Percentiles rank a stretch among this genome's conserved stretches.
These are phyloP conservation scores for Aquilaria agallochum DNA, from an alignment of 441 rosid species.

Conservation along the genomic window DNA sequence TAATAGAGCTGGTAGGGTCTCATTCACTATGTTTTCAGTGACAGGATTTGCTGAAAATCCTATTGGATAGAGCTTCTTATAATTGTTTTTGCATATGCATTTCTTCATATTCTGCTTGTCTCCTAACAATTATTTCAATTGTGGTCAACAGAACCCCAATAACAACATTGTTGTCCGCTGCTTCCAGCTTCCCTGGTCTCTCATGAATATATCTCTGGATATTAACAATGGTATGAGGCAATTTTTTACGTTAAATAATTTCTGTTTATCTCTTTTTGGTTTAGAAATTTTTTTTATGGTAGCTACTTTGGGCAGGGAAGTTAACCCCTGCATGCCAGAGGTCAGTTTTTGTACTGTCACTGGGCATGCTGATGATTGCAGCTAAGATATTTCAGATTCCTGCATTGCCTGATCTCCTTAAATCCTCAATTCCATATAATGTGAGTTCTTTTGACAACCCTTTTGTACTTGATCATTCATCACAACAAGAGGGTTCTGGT, in stretches of 20 bases:
- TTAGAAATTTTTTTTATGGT: constrained; percentile 9
- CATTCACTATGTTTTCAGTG: no score
- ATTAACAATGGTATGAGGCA: constrained; percentile 49
- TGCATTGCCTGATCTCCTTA: constrained; percentile 49
- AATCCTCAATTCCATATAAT: constrained; percentile 43
- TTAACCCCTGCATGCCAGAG: constrained; percentile 60
- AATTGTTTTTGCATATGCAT: neutral
- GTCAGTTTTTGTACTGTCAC: constrained; percentile 56
- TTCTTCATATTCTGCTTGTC: neutral
- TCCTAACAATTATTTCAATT: constrained; percentile 2
- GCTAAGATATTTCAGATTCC: constrained; percentile 72
- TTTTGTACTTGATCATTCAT: no score
- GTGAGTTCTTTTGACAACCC: constrained; percentile 37
- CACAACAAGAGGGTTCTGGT: no score
- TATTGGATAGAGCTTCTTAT: no score
- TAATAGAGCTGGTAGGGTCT: no score
- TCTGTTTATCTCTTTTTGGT: constrained; percentile 9
- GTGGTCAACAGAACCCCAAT: constrained; percentile 54
- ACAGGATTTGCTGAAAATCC: no score
- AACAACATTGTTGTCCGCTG: constrained; percentile 55
- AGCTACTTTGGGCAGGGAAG: constrained; percentile 36
- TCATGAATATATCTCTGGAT: constrained; percentile 54
- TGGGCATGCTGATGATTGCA: constrained; percentile 75
- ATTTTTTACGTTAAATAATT: constrained; percentile 9
- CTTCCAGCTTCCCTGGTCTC: constrained; percentile 87